Base-by-base conservation (phyloP, 1,284 basidiomycete species). In the Calocybe gambosa region DNA sequence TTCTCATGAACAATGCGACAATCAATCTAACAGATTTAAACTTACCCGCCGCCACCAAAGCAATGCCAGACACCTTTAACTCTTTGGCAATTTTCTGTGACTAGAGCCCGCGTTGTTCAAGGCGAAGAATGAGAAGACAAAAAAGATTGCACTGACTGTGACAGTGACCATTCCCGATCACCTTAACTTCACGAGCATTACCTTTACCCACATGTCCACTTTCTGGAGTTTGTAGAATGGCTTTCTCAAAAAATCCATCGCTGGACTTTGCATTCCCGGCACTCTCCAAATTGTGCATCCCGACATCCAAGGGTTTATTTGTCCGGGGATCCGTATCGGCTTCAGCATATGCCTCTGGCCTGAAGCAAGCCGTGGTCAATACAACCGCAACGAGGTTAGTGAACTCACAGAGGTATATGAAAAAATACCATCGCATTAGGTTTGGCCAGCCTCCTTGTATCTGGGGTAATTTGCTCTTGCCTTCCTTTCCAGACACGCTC, bases 381-480 rank as follows among this genome's bases (percentile, higher is more conserved):
- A 36, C n/a, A 29, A 12, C 13, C 35, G 49, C 10, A 50, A 46
- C 0, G 45, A 42, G 19, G 25, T 33, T 34, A 52, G 62, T 54
- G 39, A 15, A 79, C 88, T n/a, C 64, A 90, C 73, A 95, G 59
- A 36, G 93, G 93, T 44, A 96, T 95, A 58, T 96, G 93, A 80
- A 94, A 95, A 70, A 93, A 95, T 85, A 92, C 89, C 55, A 94
- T 65, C 0, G 90, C 93, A 58, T 94, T 94, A 1, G 92, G 92
- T 63, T 93, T 94, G 3, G 87, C 89, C 0, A 93, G 70, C 44
- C 74, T 78, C 37, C 66, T 71, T 0, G 62, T 70, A 20, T 65
- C 64, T 0, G 83, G 78, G 1, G 76, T 68, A 29, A 84, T 56
- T 59, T 86, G 82, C 35, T 72, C 73, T 49, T 71, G 66, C 28